A percentile compares a stretch with the other conserved stretches of the same genome.
phyloP scores from a whole-genome alignment of 768 basidiomycete genomes.

The Cystofilobasidium macerans region DNA sequence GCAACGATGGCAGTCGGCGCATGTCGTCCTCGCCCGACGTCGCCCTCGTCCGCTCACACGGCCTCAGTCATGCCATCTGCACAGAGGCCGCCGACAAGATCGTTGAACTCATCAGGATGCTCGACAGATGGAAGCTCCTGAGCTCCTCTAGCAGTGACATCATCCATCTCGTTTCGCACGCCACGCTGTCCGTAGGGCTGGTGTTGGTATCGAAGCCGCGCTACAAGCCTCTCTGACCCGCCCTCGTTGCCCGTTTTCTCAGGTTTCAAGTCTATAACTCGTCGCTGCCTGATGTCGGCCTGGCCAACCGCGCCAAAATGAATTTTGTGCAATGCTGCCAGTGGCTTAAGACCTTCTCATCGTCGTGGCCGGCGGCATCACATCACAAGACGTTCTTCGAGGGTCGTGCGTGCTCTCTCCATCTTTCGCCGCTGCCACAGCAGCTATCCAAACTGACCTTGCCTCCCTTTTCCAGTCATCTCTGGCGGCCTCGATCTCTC shows the following conservation, averaged over 20 bases:
- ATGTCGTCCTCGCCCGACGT: constrained; percentile 6
- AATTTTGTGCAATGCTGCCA: constrained; percentile 33
- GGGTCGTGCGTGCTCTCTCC: constrained; percentile 28
- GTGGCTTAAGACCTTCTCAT: constrained; percentile 30
- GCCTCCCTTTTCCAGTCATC: background rate
- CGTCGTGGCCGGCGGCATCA: constrained; percentile 32
- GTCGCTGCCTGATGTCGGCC: constrained; percentile 23
- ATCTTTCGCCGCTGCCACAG: background rate
- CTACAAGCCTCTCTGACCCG: background rate
- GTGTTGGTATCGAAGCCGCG: constrained; percentile 31
- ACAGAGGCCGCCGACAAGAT: constrained; percentile 30
- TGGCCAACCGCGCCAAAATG: constrained; percentile 28
- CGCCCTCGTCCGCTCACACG: constrained; percentile 15
- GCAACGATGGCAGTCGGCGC: no score
- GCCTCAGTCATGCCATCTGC: constrained; percentile 27
- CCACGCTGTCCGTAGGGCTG: constrained; percentile 25
- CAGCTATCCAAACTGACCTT: background rate
- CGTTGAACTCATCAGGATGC: constrained; percentile 28
- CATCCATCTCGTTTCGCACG: constrained; percentile 31
- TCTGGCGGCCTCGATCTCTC: background rate
- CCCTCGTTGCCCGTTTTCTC: background rate
- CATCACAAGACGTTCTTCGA: constrained; percentile 33
- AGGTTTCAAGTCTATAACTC: constrained; percentile 29
- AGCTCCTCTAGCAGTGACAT: constrained; percentile 30
- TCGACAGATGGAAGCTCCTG: constrained; percentile 29